Percentiles rank a stretch among this genome's conserved stretches.
phyloP scores from a whole-genome alignment of 345 rosid genomes.

The Rhizophora apiculata region DNA sequence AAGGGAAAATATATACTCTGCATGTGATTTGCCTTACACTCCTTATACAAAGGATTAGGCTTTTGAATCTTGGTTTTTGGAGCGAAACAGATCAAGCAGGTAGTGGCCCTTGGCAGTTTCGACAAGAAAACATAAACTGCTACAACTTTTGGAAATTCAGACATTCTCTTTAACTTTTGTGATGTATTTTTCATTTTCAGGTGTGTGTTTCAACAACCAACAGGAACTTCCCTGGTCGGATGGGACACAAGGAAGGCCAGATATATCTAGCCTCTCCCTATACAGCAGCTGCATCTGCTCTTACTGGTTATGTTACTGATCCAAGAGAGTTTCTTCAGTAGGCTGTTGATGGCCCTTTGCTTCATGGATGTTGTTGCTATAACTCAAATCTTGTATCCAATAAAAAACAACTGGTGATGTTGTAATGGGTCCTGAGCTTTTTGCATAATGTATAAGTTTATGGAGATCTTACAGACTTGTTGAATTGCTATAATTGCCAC shows the following conservation, averaged over 20 bases:
- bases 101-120: too few species aligned
- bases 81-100: too few species aligned
- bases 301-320: constrained; percentile 92
- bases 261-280: constrained; percentile 91
- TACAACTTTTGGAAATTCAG: neutral
- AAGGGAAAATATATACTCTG: too few species aligned
- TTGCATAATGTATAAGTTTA: neutral
- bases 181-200: constrained; percentile 27
- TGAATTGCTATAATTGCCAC: too few species aligned
- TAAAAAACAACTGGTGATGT: neutral
- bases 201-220: constrained; percentile 83
- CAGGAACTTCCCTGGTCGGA: constrained; percentile 97
- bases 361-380: neutral
- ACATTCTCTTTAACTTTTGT: neutral
- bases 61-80: too few species aligned
- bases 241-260: constrained; percentile 99
- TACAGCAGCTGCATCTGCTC: constrained; percentile 96
- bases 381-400: neutral
- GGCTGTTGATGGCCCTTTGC: neutral
- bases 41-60: too few species aligned
- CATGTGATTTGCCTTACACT: too few species aligned
- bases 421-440: neutral
- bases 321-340: constrained; percentile 94
- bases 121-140: too few species aligned
- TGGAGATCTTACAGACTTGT: neutral